Evolutionary conservation across 495 filamentous ascomycete genomes (phyloP).

Genomic region (Talaromyces thailandensis): DNA sequence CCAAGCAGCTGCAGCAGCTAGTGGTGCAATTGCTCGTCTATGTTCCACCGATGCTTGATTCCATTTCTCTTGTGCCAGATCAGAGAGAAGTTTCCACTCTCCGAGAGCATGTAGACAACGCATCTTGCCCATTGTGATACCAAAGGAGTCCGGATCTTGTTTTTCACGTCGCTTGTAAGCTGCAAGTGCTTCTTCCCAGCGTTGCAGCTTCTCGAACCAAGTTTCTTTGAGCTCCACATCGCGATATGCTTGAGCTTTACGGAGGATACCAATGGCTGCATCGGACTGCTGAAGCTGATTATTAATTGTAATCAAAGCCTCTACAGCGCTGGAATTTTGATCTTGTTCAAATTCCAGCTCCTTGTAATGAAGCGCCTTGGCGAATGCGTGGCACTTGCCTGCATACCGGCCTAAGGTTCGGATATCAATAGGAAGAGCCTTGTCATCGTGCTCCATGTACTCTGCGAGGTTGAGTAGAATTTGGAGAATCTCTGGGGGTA

Average conservation of each 20-base stretch:
- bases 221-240: slow-evolving; percentile 93
- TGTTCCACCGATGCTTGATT: slow-evolving; percentile 74
- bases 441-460: slow-evolving; percentile 99
- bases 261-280: slow-evolving; percentile 91
- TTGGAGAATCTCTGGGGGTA: slow-evolving; percentile 90
- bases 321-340: slow-evolving; percentile 89
- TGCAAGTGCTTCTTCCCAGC: slow-evolving; percentile 95
- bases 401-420: slow-evolving; percentile 86
- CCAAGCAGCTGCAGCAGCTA: slow-evolving; percentile 97
- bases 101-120: slow-evolving; percentile 93
- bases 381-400: slow-evolving; percentile 91
- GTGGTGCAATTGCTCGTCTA: slow-evolving; percentile 76
- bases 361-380: slow-evolving; percentile 97
- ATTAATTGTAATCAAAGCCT: slow-evolving; percentile 96
- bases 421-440: slow-evolving; percentile 95
- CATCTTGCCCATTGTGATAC: slow-evolving; percentile 99
- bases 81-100: slow-evolving; percentile 89
- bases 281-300: slow-evolving; percentile 97
- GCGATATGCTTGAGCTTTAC: slow-evolving; percentile 87
- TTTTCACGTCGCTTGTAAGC: slow-evolving; percentile 76
- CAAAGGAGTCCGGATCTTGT: slow-evolving; percentile 67
- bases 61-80: slow-evolving; percentile 88
- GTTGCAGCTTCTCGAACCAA: slow-evolving; percentile 96
- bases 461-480: slow-evolving; percentile 93
- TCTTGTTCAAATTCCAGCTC: slow-evolving; percentile 97